Conservation (phyloP, 306 rosid genomes). For the Lathyrus aphaca region DNA sequence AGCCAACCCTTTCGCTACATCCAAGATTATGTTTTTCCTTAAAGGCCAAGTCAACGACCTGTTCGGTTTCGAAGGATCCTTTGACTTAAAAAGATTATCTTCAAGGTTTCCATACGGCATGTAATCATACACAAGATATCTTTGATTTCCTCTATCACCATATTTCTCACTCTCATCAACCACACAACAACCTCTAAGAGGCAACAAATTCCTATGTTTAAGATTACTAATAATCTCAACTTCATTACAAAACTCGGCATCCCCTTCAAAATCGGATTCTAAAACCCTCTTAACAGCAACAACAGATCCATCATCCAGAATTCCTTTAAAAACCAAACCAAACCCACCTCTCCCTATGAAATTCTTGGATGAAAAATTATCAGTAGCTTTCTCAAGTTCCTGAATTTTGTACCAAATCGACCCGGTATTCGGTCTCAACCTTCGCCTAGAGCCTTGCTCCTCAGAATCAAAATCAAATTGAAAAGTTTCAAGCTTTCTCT, state of each 20-base stretch:
- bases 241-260: conserved; percentile 86
- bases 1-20: too few relatives aligned
- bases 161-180: conserved; percentile 54
- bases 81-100: conserved; percentile 58
- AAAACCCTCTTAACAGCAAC: conserved; percentile 80
- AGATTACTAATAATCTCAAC: conserved; percentile 93
- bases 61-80: conserved; percentile 42
- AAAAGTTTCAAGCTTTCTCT: too few relatives aligned
- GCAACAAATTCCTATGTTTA: conserved; percentile 88
- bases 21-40: conserved; percentile 77
- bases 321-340: conserved; percentile 84
- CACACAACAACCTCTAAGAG: conserved; percentile 91
- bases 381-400: too few relatives aligned
- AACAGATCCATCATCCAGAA: conserved; percentile 66
- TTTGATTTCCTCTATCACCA: conserved; percentile 59
- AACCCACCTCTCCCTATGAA: too few relatives aligned
- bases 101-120: conserved; percentile 96
- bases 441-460: too few relatives aligned
- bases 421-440: too few relatives aligned
- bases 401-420: too few relatives aligned
- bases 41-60: conserved; percentile 85
- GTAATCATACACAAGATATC: conserved; percentile 85
- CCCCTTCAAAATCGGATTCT: conserved; percentile 88
- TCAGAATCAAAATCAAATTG: too few relatives aligned
- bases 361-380: too few relatives aligned